Evolutionary conservation across 2,329 filamentous ascomycete genomes (phyloP).

Genomic region (Colletotrichum lupini): DNA sequence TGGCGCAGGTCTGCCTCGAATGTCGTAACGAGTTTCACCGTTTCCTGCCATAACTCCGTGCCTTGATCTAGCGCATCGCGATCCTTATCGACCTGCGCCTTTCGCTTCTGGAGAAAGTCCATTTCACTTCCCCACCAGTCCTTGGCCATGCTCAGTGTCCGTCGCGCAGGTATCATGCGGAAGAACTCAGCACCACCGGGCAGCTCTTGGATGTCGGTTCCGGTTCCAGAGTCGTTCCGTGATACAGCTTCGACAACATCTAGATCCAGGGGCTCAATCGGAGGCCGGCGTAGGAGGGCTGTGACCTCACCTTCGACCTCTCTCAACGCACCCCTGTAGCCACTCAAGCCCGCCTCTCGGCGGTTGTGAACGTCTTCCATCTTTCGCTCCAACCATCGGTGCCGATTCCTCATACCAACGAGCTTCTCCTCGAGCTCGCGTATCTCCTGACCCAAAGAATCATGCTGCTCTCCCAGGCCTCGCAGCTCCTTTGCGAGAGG

Average conservation of each 20-base stretch:
- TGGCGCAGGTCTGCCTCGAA: constrained; percentile 74
- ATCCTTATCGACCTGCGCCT: constrained; percentile 69
- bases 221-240: constrained; percentile 7
- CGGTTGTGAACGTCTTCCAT: constrained; percentile 73
- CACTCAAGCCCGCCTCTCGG: constrained; percentile 77
- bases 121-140: constrained; percentile 78
- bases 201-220: constrained; percentile 47
- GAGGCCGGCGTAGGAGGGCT: constrained; percentile 68
- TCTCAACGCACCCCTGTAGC: constrained; percentile 74
- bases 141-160: constrained; percentile 77
- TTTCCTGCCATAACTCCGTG: constrained; percentile 72
- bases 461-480: constrained; percentile 66
- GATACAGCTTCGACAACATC: constrained; percentile 19
- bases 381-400: constrained; percentile 67
- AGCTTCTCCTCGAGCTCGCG: constrained; percentile 73
- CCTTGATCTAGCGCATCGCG: constrained; percentile 75
- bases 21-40: constrained; percentile 66
- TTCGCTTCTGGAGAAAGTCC: constrained; percentile 63
- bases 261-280: constrained; percentile 63
- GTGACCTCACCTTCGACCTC: constrained; percentile 73
- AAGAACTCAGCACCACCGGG: constrained; percentile 60
- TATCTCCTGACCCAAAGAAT: constrained; percentile 70
- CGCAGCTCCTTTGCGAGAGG: constrained; percentile 71
- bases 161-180: constrained; percentile 69
- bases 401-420: constrained; percentile 67